A percentile compares a stretch with the other conserved stretches of the same genome.
These are phyloP conservation scores for Microbotryomycetes sp. DNA, from an alignment of 1,284 basidiomycete genomes.

Conservation along the genomic window DNA sequence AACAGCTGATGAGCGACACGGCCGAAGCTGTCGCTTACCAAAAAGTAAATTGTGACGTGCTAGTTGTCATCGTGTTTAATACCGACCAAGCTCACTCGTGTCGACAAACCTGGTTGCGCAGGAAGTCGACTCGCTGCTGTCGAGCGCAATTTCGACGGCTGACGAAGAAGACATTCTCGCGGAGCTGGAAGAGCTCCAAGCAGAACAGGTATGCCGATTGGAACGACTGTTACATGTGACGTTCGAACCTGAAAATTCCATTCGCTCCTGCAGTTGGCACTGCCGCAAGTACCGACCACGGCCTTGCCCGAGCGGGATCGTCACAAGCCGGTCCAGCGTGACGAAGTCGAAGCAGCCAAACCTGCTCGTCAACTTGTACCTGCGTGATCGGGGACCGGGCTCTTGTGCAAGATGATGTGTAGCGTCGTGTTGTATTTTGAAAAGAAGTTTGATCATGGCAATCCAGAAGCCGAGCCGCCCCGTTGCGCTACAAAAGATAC, in stretches of 20 bases:
- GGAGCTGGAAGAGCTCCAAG: conserved; percentile 66
- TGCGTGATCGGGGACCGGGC: not conserved
- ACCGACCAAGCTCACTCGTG: conserved; percentile 7
- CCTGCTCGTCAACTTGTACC: not conserved
- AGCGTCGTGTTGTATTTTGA: no score
- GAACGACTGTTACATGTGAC: no score
- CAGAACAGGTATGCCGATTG: conserved; percentile 49
- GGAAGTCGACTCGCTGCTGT: conserved; percentile 87
- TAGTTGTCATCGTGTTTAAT: not conserved
- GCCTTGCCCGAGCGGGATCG: conserved; percentile 10
- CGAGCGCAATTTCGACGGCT: conserved; percentile 70
- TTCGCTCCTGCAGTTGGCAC: no score
- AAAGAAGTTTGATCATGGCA: no score
- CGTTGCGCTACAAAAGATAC: not conserved
- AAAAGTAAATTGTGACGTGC: conserved; percentile 49
- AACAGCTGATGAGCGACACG: conserved; percentile 84
- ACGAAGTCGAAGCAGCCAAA: not conserved
- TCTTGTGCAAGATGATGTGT: no score
- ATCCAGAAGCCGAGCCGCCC: no score
- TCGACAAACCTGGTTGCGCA: conserved; percentile 40
- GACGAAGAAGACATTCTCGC: conserved; percentile 89
- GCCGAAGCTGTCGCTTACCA: conserved; percentile 89
- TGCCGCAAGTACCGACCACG: conserved; percentile 15
- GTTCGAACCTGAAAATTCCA: no score
- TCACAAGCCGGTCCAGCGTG: not conserved